phyloP scores from a whole-genome alignment of 768 basidiomycete species.

The Lanmaoa pseudosensibilis region DNA sequence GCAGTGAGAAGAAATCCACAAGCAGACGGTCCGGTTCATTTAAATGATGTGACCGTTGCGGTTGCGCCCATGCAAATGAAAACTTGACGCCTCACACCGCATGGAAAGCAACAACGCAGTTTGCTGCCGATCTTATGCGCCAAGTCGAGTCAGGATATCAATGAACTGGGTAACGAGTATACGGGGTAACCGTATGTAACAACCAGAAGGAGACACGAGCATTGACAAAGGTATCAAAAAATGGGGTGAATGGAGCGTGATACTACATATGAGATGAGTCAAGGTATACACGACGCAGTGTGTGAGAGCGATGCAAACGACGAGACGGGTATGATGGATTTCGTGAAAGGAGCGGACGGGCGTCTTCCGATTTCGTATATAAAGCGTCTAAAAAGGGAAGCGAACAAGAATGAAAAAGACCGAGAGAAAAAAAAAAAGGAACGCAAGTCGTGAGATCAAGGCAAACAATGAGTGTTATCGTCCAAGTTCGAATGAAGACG shows the following conservation, averaged over 20 bases:
- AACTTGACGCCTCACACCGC: slow-evolving; percentile 19
- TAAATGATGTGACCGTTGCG: slow-evolving; percentile 11
- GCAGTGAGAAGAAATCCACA: slow-evolving; percentile 13
- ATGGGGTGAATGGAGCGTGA: slow-evolving; percentile 34
- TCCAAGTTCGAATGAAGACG: slow-evolving; percentile 34
- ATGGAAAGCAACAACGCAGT: slow-evolving; percentile 11
- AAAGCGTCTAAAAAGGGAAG: slow-evolving; percentile 28
- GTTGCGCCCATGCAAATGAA: slow-evolving; percentile 29
- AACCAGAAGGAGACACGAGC: slow-evolving; percentile 20
- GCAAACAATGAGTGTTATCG: slow-evolving; percentile 29
- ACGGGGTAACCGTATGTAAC: slow-evolving; percentile 41
- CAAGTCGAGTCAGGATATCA: slow-evolving; percentile 34
- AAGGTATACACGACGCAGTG: slow-evolving; percentile 40
- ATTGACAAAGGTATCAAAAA: slow-evolving; percentile 36
- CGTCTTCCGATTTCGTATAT: slow-evolving; percentile 38
- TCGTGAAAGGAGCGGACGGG: slow-evolving; percentile 36
- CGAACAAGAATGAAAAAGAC: slow-evolving; percentile 29
- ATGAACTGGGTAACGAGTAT: slow-evolving; percentile 35
- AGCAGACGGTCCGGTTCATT: slow-evolving; percentile 9
- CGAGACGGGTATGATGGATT: slow-evolving; percentile 34
- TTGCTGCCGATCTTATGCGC: slow-evolving; percentile 17
- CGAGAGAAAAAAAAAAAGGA: slow-evolving; percentile 25
- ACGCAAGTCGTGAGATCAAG: slow-evolving; percentile 35
- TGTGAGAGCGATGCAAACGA: slow-evolving; percentile 39
- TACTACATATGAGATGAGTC: slow-evolving; percentile 39